Percentiles rank a stretch among this genome's conserved stretches.
Conservation (phyloP, 140 eudicot species). For the Eryngium alpinum region DNA sequence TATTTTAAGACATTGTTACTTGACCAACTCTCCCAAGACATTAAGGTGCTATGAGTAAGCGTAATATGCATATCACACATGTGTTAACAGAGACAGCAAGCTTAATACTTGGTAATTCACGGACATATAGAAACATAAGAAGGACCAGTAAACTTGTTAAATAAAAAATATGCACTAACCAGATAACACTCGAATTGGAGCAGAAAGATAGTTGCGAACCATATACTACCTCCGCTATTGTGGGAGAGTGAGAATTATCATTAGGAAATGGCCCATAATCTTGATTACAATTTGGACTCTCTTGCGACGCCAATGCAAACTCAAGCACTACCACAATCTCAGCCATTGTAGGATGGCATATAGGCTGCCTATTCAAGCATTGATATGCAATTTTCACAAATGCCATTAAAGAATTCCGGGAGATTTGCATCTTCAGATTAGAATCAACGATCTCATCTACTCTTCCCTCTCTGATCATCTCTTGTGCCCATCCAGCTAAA, state of each 20-base stretch:
- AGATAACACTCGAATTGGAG: background rate
- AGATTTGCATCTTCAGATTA: background rate
- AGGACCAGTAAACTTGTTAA: background rate
- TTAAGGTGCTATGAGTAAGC: too few relatives aligned
- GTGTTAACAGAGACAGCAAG: background rate
- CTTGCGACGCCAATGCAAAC: conserved; percentile 15
- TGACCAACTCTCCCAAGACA: too few relatives aligned
- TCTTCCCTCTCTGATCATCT: conserved; percentile 8
- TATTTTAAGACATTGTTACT: background rate
- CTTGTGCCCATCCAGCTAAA: conserved; percentile 12
- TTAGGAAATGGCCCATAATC: background rate
- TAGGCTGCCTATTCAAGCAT: conserved; percentile 7
- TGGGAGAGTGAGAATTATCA: background rate
- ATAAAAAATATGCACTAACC: background rate
- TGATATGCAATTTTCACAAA: conserved; percentile 18
- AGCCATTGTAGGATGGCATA: conserved; percentile 11
- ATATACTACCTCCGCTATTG: background rate
- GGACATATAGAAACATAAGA: too few relatives aligned
- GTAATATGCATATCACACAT: too few relatives aligned
- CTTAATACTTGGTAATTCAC: background rate
- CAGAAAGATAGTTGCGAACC: background rate
- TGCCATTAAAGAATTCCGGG: background rate
- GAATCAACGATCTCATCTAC: background rate
- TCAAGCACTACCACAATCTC: conserved; percentile 17
- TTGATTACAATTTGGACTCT: background rate